These are phyloP conservation scores for Podospora tetraspora DNA, from an alignment of 495 filamentous ascomycete species.

Conservation along the genomic window DNA sequence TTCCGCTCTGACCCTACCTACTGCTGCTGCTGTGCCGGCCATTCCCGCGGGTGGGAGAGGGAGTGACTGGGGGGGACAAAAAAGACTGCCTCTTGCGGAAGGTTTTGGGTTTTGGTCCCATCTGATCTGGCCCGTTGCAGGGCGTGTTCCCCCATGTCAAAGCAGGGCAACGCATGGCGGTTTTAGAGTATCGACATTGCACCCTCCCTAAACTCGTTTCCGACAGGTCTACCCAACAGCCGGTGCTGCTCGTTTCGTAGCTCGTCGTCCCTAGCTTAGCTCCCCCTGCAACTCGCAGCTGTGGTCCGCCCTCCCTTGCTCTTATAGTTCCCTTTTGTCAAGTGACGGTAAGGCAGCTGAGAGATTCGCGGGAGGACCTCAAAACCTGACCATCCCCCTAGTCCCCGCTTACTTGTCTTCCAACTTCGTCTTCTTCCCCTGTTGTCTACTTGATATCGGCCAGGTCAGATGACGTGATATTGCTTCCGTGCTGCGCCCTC, in stretches of 20 bases:
- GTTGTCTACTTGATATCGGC: slow-evolving; percentile 15
- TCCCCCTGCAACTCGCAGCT: slow-evolving; percentile 17
- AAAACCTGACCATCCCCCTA: slow-evolving; percentile 20
- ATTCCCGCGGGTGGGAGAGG: slow-evolving; percentile 23
- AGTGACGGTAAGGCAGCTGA: slow-evolving; percentile 25
- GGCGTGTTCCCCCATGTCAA: slow-evolving; percentile 26
- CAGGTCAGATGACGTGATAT: slow-evolving; percentile 30
- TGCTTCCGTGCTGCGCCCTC: slow-evolving; percentile 14
- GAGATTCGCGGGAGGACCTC: slow-evolving; percentile 15
- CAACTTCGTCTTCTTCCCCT: slow-evolving; percentile 20
- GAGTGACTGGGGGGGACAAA: not conserved
- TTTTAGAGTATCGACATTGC: slow-evolving; percentile 22
- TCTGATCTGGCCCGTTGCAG: slow-evolving; percentile 19
- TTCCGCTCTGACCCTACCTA: slow-evolving; percentile 23
- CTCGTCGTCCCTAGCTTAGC: slow-evolving; percentile 16
- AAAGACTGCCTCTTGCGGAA: slow-evolving; percentile 32
- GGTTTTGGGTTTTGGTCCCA: slow-evolving; percentile 30
- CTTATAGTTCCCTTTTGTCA: slow-evolving; percentile 22
- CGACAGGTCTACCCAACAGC: slow-evolving; percentile 26
- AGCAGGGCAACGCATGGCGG: slow-evolving; percentile 23
- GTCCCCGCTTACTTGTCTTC: not conserved
- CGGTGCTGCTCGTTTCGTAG: slow-evolving; percentile 17
- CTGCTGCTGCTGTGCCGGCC: slow-evolving; percentile 17
- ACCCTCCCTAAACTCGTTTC: slow-evolving; percentile 29
- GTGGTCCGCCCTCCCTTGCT: slow-evolving; percentile 22